These are phyloP conservation scores for Globisporangium paddicum DNA, from an alignment of 352 stramenopile genomes.

Conservation along the genomic window DNA sequence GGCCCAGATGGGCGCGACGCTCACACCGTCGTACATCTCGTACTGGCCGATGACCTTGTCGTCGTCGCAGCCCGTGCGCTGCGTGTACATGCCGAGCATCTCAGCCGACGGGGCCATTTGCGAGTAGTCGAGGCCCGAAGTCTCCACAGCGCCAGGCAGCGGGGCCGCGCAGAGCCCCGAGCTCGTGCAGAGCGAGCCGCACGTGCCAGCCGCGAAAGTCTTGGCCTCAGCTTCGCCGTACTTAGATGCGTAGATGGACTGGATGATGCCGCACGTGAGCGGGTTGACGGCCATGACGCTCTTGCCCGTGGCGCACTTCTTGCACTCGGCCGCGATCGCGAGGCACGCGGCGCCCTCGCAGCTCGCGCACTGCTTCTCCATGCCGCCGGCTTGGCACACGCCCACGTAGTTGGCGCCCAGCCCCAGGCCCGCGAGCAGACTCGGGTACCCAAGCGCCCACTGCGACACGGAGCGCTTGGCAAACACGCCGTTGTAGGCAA, in stretches of 20 bases:
- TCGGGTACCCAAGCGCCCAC: slow-evolving; percentile 72
- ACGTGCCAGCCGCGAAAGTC: slow-evolving; percentile 30
- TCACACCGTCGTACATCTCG: slow-evolving; percentile 52
- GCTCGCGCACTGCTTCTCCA: slow-evolving; percentile 40
- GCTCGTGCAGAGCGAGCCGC: slow-evolving; percentile 30
- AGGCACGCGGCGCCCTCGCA: slow-evolving; percentile 32
- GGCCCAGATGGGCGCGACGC: slow-evolving; percentile 9
- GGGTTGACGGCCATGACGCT: slow-evolving; percentile 38
- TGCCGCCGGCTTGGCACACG: slow-evolving; percentile 26
- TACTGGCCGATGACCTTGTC: slow-evolving; percentile 50
- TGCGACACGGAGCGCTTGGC: slow-evolving; percentile 46
- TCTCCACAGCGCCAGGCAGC: slow-evolving; percentile 49
- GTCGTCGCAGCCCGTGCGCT: slow-evolving; percentile 71
- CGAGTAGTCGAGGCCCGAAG: slow-evolving; percentile 57
- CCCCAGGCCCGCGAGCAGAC: slow-evolving; percentile 51
- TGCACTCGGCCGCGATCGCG: slow-evolving; percentile 29
- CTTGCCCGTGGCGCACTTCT: slow-evolving; percentile 31
- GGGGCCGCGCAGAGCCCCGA: slow-evolving; percentile 56
- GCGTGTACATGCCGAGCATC: slow-evolving; percentile 36
- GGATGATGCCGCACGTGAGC: slow-evolving; percentile 32
- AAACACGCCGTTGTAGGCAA: slow-evolving; percentile 76
- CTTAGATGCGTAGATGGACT: slow-evolving; percentile 36
- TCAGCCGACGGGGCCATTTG: slow-evolving; percentile 24
- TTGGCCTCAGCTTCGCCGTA: slow-evolving; percentile 35
- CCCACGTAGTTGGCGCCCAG: slow-evolving; percentile 52